Evolutionary conservation across 768 basidiomycete genomes (phyloP), one percentile per base, ranked within the genome.

Genomic region (Hemileccinum impolitum): DNA sequence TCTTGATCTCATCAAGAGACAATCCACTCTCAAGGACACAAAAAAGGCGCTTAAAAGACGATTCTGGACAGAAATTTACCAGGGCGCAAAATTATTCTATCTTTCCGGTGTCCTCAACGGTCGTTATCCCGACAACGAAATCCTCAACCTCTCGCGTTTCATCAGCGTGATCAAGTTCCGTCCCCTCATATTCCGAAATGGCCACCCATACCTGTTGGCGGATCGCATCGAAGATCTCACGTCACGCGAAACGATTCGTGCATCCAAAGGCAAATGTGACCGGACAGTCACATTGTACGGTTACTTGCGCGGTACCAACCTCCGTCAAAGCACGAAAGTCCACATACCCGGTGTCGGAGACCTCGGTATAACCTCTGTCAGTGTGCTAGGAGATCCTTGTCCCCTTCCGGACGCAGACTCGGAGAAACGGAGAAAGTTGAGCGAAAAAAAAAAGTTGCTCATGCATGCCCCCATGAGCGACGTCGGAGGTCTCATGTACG

Each of bases 1-100:
- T 69, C 84, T 98, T 36, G 96, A 98, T 69, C 85, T 99, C 55
- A 89, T 99, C 57, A 96, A 96, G 76, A 94, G 93, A 64, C 79
- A 87, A 6, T 77, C 88, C 0, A 85, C 85, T 4, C 82, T 98
- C 35, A 87, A 86, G 49, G 81, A 82, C 43, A 93, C 92, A 45
- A 99, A 98, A 73, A 96, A 96, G 62, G 72, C 85, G 0, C 80
- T 99, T 34, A 99, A 99, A 71, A 96, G 92, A 64, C 90, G 96
- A 10, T 99, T 99, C 73, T 99, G 96, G 96, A 92, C 94, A 0
- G 96, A 99, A 69, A 98, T 99, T 12, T 98, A 98, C 67, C 90
- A 94, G 60, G 96, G 96, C 43, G 95, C 96, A 26, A 99, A 99
- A 67, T 82, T 99, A 8, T 98, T 97, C 72, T 97, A 96, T 67